These are phyloP conservation scores for Cinnamomum micranthum DNA, from an alignment of 164 flowering plant species.

Conservation along the genomic window DNA sequence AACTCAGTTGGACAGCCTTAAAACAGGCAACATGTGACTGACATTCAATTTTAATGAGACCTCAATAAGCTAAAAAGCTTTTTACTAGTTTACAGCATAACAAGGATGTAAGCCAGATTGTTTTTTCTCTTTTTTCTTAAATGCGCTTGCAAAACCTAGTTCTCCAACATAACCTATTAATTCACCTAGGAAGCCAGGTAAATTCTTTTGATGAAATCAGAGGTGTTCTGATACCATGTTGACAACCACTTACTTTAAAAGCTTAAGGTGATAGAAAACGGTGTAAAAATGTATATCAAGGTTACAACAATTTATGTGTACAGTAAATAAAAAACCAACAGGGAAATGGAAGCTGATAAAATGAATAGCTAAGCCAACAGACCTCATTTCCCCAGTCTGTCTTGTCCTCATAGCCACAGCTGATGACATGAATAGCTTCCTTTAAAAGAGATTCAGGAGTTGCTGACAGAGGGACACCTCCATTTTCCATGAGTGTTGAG, in stretches of 20 bases:
- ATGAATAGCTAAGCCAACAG: too few species aligned
- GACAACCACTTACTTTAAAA: too few species aligned
- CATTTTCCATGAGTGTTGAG: constrained; percentile 42
- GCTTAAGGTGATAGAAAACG: too few species aligned
- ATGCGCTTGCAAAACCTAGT: not conserved
- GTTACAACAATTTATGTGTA: too few species aligned
- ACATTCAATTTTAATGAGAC: too few species aligned
- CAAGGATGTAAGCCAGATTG: not conserved
- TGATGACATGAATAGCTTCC: constrained; percentile 48
- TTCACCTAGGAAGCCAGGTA: not conserved
- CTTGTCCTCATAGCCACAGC: constrained; percentile 55
- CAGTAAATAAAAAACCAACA: not conserved
- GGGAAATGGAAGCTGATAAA: not conserved
- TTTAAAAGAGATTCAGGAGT: constrained; percentile 32
- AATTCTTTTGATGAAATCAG: not conserved
- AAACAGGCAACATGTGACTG: not conserved
- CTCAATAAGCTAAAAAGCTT: not conserved
- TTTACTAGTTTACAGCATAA: not conserved
- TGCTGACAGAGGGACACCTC: constrained; percentile 31
- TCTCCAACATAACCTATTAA: not conserved
- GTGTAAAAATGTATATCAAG: too few species aligned
- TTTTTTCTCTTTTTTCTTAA: too few species aligned
- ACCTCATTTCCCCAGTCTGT: constrained; percentile 56
- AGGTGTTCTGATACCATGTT: not conserved
- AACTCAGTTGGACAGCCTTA: not conserved